A percentile compares a stretch with the other conserved stretches of the same genome.
Conservation (phyloP, 208 protist species). For the Herpetomonas samuelpessoai region DNA sequence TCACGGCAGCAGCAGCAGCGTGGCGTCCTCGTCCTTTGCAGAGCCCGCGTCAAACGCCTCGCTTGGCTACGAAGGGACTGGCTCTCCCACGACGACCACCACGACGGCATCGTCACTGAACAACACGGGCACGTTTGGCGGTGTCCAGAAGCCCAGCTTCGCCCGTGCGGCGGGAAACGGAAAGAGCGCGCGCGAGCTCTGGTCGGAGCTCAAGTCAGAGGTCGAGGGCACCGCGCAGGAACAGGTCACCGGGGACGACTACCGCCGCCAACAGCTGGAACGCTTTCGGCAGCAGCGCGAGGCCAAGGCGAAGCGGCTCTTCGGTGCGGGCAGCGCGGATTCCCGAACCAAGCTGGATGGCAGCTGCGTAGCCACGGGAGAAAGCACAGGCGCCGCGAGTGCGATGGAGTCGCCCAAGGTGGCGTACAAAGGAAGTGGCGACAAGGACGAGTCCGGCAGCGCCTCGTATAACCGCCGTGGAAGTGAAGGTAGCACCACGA, state of each 20-base stretch:
- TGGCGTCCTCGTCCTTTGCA: neutral
- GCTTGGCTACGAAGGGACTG: neutral
- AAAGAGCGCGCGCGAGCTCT: slow-evolving; percentile 41
- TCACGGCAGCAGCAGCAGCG: neutral
- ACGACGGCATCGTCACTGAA: neutral
- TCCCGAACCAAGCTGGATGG: slow-evolving; percentile 8
- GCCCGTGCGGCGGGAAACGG: slow-evolving; percentile 1
- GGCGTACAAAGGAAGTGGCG: too few species aligned
- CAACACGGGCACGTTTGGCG: neutral
- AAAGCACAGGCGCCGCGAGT: neutral
- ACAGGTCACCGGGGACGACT: slow-evolving; percentile 64
- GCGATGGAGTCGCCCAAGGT: neutral
- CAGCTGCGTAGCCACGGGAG: neutral
- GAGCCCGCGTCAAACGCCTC: neutral
- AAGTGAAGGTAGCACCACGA: slow-evolving; percentile 5
- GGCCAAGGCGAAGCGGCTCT: slow-evolving; percentile 12
- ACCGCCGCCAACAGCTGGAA: slow-evolving; percentile 66
- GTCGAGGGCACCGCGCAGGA: slow-evolving; percentile 50
- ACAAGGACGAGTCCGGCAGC: neutral
- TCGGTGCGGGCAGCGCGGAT: slow-evolving; percentile 1
- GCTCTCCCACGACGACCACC: neutral
- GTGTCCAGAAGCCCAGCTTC: neutral
- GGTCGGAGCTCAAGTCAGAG: slow-evolving; percentile 56
- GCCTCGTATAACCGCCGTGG: slow-evolving; percentile 1
- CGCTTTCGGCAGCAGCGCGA: slow-evolving; percentile 46